These are phyloP conservation scores for Talaromyces marneffei DNA, from an alignment of 2,329 filamentous ascomycete species.

Conservation along the genomic window DNA sequence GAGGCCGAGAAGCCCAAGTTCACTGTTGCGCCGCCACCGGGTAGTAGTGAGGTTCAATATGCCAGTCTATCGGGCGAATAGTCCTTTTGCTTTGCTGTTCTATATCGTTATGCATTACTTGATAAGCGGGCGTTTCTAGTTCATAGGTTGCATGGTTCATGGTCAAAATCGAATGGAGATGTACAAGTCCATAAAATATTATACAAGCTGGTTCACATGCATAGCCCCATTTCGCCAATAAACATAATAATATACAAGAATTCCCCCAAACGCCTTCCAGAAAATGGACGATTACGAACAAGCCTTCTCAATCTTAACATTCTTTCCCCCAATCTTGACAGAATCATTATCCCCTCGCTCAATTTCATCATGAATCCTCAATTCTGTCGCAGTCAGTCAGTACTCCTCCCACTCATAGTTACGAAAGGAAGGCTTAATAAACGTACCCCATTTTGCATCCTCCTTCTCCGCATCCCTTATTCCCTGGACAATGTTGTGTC, in stretches of 20 bases:
- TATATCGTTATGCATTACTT: constrained; percentile 8
- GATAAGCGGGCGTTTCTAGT: constrained; percentile 12
- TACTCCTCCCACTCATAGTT: neutral
- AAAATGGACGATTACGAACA: constrained; percentile 27
- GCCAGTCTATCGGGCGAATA: constrained; percentile 78
- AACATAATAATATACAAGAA: neutral
- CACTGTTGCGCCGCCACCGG: constrained; percentile 70
- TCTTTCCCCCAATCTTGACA: constrained; percentile 57
- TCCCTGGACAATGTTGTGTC: constrained; percentile 85
- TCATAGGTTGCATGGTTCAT: neutral
- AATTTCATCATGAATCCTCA: constrained; percentile 84
- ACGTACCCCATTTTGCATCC: constrained; percentile 32
- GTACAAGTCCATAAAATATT: constrained; percentile 2
- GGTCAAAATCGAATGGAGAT: constrained; percentile 3
- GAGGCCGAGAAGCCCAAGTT: constrained; percentile 35
- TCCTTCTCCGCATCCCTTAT: constrained; percentile 36
- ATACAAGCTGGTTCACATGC: constrained; percentile 5
- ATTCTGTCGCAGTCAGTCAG: constrained; percentile 47
- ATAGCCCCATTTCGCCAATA: neutral
- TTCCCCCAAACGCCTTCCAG: neutral
- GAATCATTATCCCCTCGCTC: constrained; percentile 92
- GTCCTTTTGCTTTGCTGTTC: constrained; percentile 24
- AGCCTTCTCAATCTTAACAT: constrained; percentile 38
- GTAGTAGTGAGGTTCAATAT: constrained; percentile 71
- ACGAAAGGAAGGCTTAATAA: neutral